phyloP scores from a whole-genome alignment of 306 rosid species.

The Mucuna pruriens region DNA sequence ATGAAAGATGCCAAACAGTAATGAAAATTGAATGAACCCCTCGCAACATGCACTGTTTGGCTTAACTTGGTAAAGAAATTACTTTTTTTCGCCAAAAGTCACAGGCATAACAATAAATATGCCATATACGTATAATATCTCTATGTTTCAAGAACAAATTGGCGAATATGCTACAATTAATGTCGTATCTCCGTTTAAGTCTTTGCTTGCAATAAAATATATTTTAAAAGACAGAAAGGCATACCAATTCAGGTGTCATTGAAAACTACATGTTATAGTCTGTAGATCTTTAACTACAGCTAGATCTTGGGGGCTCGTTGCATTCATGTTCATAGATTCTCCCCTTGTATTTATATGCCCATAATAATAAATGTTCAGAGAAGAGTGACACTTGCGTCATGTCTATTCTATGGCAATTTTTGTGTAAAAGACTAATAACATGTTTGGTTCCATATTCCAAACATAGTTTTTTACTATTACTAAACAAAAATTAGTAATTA shows the following conservation, averaged over 20 bases:
- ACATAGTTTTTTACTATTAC: neutral
- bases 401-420: neutral
- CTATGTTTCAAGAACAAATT: neutral
- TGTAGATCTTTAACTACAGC: constrained; percentile 24
- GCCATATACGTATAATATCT: no score
- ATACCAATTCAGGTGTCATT: constrained; percentile 5
- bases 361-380: neutral
- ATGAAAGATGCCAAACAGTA: neutral
- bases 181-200: neutral
- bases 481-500: neutral
- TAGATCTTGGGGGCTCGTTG: constrained; percentile 13
- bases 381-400: neutral
- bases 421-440: neutral
- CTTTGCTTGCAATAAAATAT: neutral
- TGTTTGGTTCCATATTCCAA: neutral
- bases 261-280: neutral
- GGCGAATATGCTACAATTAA: neutral
- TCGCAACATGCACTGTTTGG: neutral
- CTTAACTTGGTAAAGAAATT: neutral
- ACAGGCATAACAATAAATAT: neutral
- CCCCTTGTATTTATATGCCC: neutral
- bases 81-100: neutral
- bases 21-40: neutral
- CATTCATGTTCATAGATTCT: constrained; percentile 41
- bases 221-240: neutral